A percentile compares a stretch with the other conserved stretches of the same genome.
Evolutionary conservation across 345 rosid species (phyloP).

Genomic region (Pelargonium nanum): DNA sequence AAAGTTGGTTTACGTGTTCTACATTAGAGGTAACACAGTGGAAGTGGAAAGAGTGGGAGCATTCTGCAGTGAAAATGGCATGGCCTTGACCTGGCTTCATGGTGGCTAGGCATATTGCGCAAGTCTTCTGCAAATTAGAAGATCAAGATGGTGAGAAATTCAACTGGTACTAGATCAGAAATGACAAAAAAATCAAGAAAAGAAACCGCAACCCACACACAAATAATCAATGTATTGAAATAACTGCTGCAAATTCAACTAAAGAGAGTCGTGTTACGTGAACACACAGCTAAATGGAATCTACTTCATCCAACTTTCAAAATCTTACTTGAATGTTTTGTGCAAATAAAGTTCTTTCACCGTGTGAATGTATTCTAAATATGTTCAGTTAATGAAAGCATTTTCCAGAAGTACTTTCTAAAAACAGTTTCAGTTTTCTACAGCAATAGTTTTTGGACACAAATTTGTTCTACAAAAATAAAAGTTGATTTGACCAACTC

Average conservation of each 20-base stretch:
- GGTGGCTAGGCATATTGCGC: conserved; percentile 76
- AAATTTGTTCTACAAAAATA: no score
- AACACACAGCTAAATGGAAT: background rate
- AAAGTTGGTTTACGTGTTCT: conserved; percentile 77
- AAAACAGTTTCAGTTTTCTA: no score
- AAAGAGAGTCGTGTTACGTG: background rate
- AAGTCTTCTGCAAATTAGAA: conserved; percentile 53
- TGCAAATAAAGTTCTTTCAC: background rate
- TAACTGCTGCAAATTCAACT: background rate
- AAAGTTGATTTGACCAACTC: no score
- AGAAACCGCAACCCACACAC: no score
- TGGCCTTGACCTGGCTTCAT: conserved; percentile 79
- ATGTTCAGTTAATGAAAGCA: no score
- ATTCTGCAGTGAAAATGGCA: conserved; percentile 78
- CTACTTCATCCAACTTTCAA: background rate
- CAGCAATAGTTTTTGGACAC: no score
- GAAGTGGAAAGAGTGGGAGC: conserved; percentile 90
- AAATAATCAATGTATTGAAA: no score
- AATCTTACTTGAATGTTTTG: background rate
- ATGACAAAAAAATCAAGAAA: background rate
- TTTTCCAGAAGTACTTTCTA: no score
- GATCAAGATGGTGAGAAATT: conserved; percentile 13
- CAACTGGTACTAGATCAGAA: background rate
- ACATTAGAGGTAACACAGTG: conserved; percentile 87
- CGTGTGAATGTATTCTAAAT: background rate